These are phyloP conservation scores for Leishmania major DNA, from an alignment of 208 protist species.

Conservation along the genomic window DNA sequence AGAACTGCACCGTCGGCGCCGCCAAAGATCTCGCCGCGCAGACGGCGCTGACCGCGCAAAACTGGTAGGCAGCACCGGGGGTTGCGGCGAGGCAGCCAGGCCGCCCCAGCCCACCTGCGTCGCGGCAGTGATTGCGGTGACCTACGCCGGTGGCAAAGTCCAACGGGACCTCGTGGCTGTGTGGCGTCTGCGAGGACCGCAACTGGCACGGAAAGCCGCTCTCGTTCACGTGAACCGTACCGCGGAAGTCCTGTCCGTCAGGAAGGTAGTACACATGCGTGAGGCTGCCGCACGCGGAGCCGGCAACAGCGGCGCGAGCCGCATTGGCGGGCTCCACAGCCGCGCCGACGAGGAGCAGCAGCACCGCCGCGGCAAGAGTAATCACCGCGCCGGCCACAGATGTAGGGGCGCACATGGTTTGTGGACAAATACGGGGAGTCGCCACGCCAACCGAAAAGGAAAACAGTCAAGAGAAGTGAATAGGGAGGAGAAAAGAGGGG, in stretches of 20 bases:
- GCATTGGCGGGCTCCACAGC: constrained; percentile 1
- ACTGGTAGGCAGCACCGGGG: constrained; percentile 42
- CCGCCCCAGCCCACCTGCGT: constrained; percentile 42
- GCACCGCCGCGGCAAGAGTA: neutral
- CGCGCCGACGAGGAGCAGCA: constrained; percentile 8
- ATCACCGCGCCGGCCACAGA: neutral
- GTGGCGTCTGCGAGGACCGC: constrained; percentile 48
- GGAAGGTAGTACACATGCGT: constrained; percentile 49
- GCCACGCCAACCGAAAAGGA: neutral
- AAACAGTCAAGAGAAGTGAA: neutral
- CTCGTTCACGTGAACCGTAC: constrained; percentile 51
- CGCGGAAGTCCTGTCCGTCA: constrained; percentile 69
- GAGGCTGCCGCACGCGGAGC: constrained; percentile 24
- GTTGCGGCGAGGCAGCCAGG: constrained; percentile 65
- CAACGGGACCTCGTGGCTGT: constrained; percentile 40
- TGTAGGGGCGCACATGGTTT: neutral
- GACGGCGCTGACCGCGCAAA: constrained; percentile 55
- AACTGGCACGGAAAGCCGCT: constrained; percentile 55
- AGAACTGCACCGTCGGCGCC: constrained; percentile 35
- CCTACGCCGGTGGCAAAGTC: constrained; percentile 50
- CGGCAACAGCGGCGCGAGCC: neutral
- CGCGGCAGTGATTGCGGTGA: constrained; percentile 79
- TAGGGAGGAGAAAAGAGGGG: neutral
- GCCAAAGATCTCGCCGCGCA: constrained; percentile 30
- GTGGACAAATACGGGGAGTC: neutral